These are phyloP conservation scores for Spathaspora gorwiae DNA, from an alignment of 805 yeast genomes.

Conservation along the genomic window DNA sequence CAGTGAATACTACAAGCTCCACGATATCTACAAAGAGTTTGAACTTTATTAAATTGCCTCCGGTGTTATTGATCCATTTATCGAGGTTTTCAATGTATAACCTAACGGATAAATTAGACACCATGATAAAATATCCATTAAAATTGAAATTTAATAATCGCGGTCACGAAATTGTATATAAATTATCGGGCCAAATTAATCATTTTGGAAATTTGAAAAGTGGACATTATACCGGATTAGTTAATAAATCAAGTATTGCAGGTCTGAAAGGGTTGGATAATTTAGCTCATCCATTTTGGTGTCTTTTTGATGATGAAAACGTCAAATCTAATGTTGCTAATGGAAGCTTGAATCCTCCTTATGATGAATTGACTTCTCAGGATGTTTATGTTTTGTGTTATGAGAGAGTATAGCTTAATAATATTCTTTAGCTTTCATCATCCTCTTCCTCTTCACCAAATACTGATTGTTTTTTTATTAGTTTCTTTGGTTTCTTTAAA, in stretches of 20 bases:
- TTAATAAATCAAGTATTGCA: conserved; percentile 38
- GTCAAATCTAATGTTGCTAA: conserved; percentile 43
- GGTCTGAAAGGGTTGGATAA: conserved; percentile 15
- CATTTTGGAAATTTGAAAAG: conserved; percentile 67
- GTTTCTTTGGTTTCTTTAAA: conserved; percentile 10
- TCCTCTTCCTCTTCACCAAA: conserved; percentile 10
- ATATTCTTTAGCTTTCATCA: neutral
- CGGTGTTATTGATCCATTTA: conserved; percentile 35
- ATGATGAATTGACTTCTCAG: conserved; percentile 40
- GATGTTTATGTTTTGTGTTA: conserved; percentile 72
- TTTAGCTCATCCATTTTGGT: conserved; percentile 53
- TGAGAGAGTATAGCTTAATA: conserved; percentile 28
- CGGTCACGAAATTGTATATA: conserved; percentile 40
- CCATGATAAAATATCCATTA: conserved; percentile 53
- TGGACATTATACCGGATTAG: conserved; percentile 73
- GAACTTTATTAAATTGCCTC: conserved; percentile 32
- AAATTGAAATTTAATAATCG: conserved; percentile 42
- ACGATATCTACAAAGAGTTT: conserved; percentile 22
- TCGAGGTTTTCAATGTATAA: conserved; percentile 45
- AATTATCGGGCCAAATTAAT: conserved; percentile 59
- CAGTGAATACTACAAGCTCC: conserved; percentile 2
- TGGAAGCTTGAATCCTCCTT: conserved; percentile 38
- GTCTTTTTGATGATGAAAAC: conserved; percentile 69
- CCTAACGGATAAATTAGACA: conserved; percentile 48
- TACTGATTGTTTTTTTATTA: conserved; percentile 3